Evolutionary conservation across 2,329 filamentous ascomycete genomes (phyloP).

Genomic region (Aureobasidium uvarum): DNA sequence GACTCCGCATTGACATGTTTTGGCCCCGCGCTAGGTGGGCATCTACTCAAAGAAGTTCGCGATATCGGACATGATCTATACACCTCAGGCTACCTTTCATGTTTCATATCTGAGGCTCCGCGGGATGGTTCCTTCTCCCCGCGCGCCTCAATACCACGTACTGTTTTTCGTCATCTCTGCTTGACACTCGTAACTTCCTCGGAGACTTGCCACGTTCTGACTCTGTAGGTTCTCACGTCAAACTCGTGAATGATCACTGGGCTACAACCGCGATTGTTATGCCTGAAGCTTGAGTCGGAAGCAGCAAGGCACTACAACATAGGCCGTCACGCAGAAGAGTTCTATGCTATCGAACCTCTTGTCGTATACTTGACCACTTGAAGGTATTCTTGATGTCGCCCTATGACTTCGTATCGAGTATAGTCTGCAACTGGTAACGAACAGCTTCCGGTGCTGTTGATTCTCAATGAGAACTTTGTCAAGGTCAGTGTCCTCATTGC

Average conservation of each 20-base stretch:
- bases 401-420: background rate
- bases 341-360: too few species aligned
- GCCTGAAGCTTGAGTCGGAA: background rate
- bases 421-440: too few species aligned
- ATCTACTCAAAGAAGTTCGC: background rate
- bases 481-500: background rate
- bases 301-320: too few species aligned
- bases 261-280: background rate
- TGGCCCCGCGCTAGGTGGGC: background rate
- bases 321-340: background rate
- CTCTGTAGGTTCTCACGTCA: conserved; percentile 3
- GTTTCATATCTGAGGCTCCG: conserved; percentile 14
- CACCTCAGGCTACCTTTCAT: conserved; percentile 3
- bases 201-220: background rate
- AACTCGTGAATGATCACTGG: background rate
- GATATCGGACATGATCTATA: background rate
- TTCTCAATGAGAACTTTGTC: background rate
- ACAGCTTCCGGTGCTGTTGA: background rate
- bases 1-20: background rate
- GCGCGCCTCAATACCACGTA: conserved; percentile 1
- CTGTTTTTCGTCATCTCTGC: background rate
- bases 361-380: background rate
- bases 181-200: conserved; percentile 4
- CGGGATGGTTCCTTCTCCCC: background rate
- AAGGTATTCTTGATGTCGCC: background rate